phyloP scores from a whole-genome alignment of 805 yeast genomes.

The Candida boidinii region DNA sequence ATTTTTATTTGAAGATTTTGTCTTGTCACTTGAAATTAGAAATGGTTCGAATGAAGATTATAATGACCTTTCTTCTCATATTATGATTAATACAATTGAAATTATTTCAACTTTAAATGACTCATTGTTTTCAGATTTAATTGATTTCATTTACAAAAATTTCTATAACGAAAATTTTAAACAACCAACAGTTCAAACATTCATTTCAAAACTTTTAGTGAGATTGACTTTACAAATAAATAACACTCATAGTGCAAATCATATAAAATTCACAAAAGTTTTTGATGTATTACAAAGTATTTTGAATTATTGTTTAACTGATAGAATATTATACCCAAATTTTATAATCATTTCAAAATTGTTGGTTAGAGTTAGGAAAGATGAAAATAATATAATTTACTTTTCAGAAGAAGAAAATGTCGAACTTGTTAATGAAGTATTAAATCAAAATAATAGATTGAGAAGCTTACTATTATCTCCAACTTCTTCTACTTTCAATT shows the following conservation, averaged over 20 bases:
- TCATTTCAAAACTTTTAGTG: slow-evolving; percentile 17
- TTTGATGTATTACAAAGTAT: slow-evolving; percentile 13
- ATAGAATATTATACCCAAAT: slow-evolving; percentile 14
- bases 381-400: slow-evolving; percentile 35
- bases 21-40: too few relatives aligned
- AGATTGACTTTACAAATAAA: slow-evolving; percentile 8
- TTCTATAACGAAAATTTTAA: slow-evolving; percentile 14
- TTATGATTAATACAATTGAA: too few relatives aligned
- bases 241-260: slow-evolving; percentile 1
- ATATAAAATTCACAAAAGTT: slow-evolving; percentile 4
- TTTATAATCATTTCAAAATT: slow-evolving; percentile 43
- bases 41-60: too few relatives aligned
- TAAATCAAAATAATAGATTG: slow-evolving; percentile 34
- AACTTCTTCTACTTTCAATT: too few relatives aligned
- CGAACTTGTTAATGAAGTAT: slow-evolving; percentile 55
- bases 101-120: too few relatives aligned
- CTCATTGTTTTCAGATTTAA: too few relatives aligned
- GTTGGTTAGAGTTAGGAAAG: slow-evolving; percentile 45
- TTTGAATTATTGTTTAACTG: slow-evolving; percentile 8
- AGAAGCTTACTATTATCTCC: too few relatives aligned
- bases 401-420: slow-evolving; percentile 49
- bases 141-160: too few relatives aligned
- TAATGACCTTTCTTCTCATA: too few relatives aligned
- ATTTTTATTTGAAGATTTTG: too few relatives aligned
- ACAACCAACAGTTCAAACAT: slow-evolving; percentile 22